Evolutionary conservation across 108 stramenopile species (phyloP), one percentile per base, ranked within the genome.

Genomic region (Bacterosira constricta): DNA sequence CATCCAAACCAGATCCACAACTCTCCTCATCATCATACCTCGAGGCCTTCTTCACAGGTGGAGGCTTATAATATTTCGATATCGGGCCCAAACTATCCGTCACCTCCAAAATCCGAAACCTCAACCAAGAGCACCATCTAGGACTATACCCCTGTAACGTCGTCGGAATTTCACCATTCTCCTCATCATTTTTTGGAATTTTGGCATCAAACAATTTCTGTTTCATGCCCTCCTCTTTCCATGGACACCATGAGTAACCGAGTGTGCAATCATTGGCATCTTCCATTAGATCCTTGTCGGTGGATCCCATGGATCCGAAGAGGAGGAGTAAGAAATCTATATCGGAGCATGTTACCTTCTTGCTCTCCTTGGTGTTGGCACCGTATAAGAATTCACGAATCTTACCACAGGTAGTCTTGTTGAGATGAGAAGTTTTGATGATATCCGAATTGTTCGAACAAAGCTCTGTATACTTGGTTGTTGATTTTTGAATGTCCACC

Each of bases 271-370:
- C 13, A 10, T 9, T 35, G 13, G n/a, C 15, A 2, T 60, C 58
- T 6, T 62, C 59, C 10, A 12, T 30, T 0, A 65, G 20, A 17
- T 42, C 6, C 17, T 42, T 17, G 8, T 69, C 68, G 18, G 68
- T 69, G 29, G 38, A 44, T 2, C 68, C 68, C 68, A 69, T 69
- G 10, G 68, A 69, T 6, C 58, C 68, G 62, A 69, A 69, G 7
- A 69, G 42, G 1, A 69, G 39, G 11, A 37, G 57, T 20, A 53
- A 60, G 42, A 69, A 69, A 23, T 69, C 36, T 12, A 61, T 26
- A 41, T 46, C 59, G 1, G 68, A 69, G 23, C 56, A 59, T 17
- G 68, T 61, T n/a, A 45, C 26, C 18, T 42, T 18, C 29, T 69
- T 52, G 35, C 38, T 61, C 39, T 69, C 30, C 37, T 42, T 34